Evolutionary conservation across 345 rosid species (phyloP).

Genomic region (Euphorbia peplus): DNA sequence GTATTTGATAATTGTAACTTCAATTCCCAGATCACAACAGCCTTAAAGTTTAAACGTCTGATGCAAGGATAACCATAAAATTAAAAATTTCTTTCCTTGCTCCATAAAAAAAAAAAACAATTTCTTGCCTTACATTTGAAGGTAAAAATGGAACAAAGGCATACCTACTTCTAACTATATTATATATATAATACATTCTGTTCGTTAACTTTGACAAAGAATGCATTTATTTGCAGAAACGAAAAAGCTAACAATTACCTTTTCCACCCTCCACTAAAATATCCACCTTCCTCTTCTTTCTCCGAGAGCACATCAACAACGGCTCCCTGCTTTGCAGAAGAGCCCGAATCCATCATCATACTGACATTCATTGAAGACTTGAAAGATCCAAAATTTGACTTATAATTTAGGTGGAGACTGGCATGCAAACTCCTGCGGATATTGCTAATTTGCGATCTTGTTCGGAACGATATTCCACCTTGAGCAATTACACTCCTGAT

Average conservation of each 20-base stretch:
- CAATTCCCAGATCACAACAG: neutral
- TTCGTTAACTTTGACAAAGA: neutral
- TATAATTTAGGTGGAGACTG: conserved; percentile 29
- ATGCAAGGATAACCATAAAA: neutral
- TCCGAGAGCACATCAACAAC: conserved; percentile 37
- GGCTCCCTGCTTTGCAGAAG: conserved; percentile 42
- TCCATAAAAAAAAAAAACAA: too few relatives aligned
- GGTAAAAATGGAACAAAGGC: neutral
- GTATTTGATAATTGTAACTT: neutral
- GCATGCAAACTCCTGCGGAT: conserved; percentile 35
- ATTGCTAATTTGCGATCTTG: conserved; percentile 31
- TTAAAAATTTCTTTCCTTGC: too few relatives aligned
- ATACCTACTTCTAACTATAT: neutral
- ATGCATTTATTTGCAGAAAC: neutral
- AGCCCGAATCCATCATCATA: conserved; percentile 80
- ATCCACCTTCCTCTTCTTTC: conserved; percentile 72
- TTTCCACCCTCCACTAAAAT: conserved; percentile 83
- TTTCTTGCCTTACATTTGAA: neutral
- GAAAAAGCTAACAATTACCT: conserved; percentile 44
- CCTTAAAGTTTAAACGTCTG: neutral
- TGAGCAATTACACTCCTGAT: conserved; percentile 60
- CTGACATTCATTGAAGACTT: conserved; percentile 21
- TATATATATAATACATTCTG: neutral
- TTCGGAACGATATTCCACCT: conserved; percentile 46
- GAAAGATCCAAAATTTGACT: conserved; percentile 28